Evolutionary conservation across 2,329 filamentous ascomycete species (phyloP).

Genomic region (Diaporthe velutina): DNA sequence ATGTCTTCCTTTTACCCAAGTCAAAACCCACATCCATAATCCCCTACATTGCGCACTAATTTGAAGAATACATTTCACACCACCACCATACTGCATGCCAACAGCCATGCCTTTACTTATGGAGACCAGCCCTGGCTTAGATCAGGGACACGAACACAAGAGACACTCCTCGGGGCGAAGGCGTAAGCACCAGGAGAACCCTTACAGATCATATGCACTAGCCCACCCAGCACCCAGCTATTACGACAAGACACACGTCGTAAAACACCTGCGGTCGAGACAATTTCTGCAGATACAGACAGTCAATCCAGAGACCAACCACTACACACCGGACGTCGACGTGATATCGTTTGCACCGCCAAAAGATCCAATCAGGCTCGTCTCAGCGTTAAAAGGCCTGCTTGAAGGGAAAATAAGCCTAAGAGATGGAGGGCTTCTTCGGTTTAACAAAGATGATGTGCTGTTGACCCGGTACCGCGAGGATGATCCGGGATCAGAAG

Average conservation of each 20-base stretch:
- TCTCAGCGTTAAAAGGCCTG: conserved; percentile 26
- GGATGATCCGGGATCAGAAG: not conserved
- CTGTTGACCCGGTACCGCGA: conserved; percentile 16
- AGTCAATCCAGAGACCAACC: not conserved
- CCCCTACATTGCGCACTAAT: not conserved
- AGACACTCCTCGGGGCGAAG: conserved; percentile 3
- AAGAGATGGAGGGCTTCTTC: conserved; percentile 4
- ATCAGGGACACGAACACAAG: not conserved
- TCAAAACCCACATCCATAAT: not conserved
- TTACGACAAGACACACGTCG: conserved; percentile 22
- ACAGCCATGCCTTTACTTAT: not conserved
- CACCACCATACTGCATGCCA: not conserved
- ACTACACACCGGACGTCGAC: conserved; percentile 26
- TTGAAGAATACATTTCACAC: not conserved
- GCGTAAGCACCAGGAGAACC: not conserved
- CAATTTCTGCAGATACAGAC: conserved; percentile 29
- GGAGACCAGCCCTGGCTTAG: not conserved
- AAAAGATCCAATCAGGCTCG: conserved; percentile 31
- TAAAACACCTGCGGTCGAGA: conserved; percentile 34
- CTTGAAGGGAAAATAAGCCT: conserved; percentile 25
- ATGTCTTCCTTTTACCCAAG: not conserved
- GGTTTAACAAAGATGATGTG: conserved; percentile 29
- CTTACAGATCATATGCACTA: conserved; percentile 14
- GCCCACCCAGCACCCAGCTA: conserved; percentile 33
- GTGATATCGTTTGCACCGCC: conserved; percentile 32